Evolutionary conservation across 192 early-diverging fungal genomes (phyloP), one percentile per base, ranked within the genome.

Genomic region (Backusella australiensis): DNA sequence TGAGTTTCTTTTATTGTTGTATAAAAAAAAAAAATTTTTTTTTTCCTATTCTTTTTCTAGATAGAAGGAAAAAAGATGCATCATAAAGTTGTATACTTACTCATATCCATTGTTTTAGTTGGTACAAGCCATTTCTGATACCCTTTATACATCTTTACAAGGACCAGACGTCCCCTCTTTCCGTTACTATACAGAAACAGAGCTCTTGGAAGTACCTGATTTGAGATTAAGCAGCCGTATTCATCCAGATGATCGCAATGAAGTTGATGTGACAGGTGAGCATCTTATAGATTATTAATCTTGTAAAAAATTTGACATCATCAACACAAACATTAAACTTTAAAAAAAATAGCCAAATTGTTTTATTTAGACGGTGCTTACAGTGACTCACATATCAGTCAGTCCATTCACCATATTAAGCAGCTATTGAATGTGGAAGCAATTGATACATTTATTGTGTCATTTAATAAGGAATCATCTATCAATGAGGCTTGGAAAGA

Each of bases 121-220:
- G 15, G 74, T 88, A 36, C 69, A 80, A 19, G 87, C 85, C 32
- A 73, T 88, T 21, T 74, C 86, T 39, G 85, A 86, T 65, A 86
- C 87, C 34, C 68, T 88, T 23, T 67, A 78, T 19, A 82, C 79
- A 17, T 84, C 83, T 21, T 36, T 88, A 29, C 41, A 79, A 9
- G 65, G 70, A 35, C 74, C 78, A 17, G 70, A 72, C 65, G 36
- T 71, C n/a, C 79, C 82, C 26, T 85, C 80, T 4, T 85, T 83
- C 14, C 82, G 77, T 26, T 82, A 86, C 41, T 77, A 82, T 29
- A 77, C 80, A n/a, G 83, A 80, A 19, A 39, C 77, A 1, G 78
- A 46, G 52, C 72, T 84, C 14, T 72, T 88, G 63, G 80, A 86
- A 69, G 82, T 81, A 8, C 82, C 85, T 39, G 82, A 84, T 17